These are phyloP conservation scores for Zostera marina DNA, from an alignment of 116 monocot species.

Conservation along the genomic window DNA sequence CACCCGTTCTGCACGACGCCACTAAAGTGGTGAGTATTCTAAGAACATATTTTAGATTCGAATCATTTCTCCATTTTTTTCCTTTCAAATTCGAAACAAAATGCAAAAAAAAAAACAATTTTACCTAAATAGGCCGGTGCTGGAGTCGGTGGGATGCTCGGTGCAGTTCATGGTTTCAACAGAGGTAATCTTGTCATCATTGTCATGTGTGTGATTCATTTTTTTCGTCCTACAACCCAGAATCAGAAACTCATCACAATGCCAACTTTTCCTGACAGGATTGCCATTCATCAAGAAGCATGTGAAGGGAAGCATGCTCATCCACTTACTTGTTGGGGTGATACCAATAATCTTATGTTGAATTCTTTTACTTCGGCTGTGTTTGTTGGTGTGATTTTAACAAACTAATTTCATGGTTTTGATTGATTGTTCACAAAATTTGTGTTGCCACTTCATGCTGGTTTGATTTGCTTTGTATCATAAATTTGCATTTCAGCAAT, in stretches of 20 bases:
- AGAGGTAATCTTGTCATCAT: slow-evolving; percentile 21
- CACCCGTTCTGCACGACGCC: slow-evolving; percentile 60
- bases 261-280: slow-evolving; percentile 20
- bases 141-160: slow-evolving; percentile 59
- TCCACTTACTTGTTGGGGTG: slow-evolving; percentile 60
- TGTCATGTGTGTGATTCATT: slow-evolving; percentile 1
- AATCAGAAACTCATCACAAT: no score
- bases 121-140: slow-evolving; percentile 42
- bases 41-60: not conserved
- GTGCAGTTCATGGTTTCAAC: slow-evolving; percentile 68
- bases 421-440: no score
- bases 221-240: not conserved
- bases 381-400: not conserved
- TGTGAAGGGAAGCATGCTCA: slow-evolving; percentile 61
- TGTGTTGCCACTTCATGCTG: no score
- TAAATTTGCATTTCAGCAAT: no score
- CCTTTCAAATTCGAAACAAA: slow-evolving; percentile 2
- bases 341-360: not conserved
- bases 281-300: slow-evolving; percentile 70
- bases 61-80: not conserved
- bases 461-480: no score
- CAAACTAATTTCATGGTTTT: no score
- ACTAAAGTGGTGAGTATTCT: slow-evolving; percentile 40
- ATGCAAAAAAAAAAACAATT: not conserved
- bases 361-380: not conserved